Conservation (phyloP, 1,284 basidiomycete species). For the Leccinum solheimii region DNA sequence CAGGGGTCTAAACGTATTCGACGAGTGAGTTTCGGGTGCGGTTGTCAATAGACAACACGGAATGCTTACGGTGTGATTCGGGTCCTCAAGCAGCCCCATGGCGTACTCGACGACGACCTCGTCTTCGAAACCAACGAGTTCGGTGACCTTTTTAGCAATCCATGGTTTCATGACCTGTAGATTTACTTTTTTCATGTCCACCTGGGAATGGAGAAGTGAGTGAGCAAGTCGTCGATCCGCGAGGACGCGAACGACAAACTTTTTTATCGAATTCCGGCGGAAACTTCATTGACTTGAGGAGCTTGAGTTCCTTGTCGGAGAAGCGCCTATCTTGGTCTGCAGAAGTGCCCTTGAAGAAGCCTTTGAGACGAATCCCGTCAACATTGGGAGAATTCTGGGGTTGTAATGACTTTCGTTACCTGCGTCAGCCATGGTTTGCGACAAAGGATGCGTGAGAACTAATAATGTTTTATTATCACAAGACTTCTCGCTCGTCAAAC, state of each 20-base stretch:
- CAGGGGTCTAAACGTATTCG: constrained; percentile 63
- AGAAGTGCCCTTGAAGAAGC: constrained; percentile 86
- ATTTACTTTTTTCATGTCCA: constrained; percentile 96
- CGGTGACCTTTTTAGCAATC: constrained; percentile 89
- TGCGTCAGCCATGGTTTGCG: constrained; percentile 53
- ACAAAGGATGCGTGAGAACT: constrained; percentile 22
- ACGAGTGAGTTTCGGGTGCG: not conserved
- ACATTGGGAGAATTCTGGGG: not conserved
- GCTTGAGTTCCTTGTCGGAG: constrained; percentile 91
- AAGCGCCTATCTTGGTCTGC: constrained; percentile 88
- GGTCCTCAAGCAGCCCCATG: constrained; percentile 88
- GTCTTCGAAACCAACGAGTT: constrained; percentile 92
- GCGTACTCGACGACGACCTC: constrained; percentile 97
- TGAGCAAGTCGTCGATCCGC: not conserved
- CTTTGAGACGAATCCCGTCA: constrained; percentile 37
- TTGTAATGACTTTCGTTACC: constrained; percentile 38
- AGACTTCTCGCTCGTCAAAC: constrained; percentile 35
- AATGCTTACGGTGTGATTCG: constrained; percentile 69
- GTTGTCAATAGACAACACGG: not conserved
- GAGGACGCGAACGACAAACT: constrained; percentile 42
- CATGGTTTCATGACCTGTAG: constrained; percentile 87
- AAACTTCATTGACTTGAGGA: constrained; percentile 89
- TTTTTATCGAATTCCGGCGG: constrained; percentile 88
- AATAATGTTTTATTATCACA: constrained; percentile 15
- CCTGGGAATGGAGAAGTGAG: constrained; percentile 37